Evolutionary conservation across 192 early-diverging fungal species (phyloP).

Genomic region (Mycoemilia scoparia): DNA sequence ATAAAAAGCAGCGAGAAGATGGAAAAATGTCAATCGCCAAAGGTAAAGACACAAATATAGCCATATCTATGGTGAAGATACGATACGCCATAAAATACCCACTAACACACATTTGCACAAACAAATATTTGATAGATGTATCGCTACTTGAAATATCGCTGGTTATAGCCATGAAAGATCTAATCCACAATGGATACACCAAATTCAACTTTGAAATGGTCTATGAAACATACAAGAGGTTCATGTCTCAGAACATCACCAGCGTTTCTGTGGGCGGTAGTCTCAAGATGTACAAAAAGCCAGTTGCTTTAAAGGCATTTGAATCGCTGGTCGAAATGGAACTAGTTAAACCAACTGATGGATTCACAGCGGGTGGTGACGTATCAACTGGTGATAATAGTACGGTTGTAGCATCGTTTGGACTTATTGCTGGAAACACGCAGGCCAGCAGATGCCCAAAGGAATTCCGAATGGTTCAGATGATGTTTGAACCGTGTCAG

Average conservation of each 20-base stretch:
- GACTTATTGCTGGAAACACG: conserved; percentile 15
- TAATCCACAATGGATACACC: conserved; percentile 41
- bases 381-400: neutral
- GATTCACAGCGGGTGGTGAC: too few species aligned
- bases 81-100: too few species aligned
- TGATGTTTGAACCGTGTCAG: conserved; percentile 52
- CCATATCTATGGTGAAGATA: too few species aligned
- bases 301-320: conserved; percentile 77
- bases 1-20: too few species aligned
- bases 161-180: conserved; percentile 57
- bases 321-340: conserved; percentile 57
- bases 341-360: conserved; percentile 38
- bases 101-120: too few species aligned
- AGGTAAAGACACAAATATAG: too few species aligned
- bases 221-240: conserved; percentile 76
- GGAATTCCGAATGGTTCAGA: conserved; percentile 70
- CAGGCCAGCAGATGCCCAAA: conserved; percentile 47
- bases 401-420: neutral
- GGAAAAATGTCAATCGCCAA: too few species aligned
- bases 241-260: conserved; percentile 43
- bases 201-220: conserved; percentile 90
- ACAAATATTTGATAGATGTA: conserved; percentile 33
- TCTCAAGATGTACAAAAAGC: conserved; percentile 54
- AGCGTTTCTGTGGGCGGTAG: conserved; percentile 26
- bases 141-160: conserved; percentile 66